A percentile compares a stretch with the other conserved stretches of the same genome.
phyloP scores from a whole-genome alignment of 495 filamentous ascomycete species.

The Penicillium bialowiezense region DNA sequence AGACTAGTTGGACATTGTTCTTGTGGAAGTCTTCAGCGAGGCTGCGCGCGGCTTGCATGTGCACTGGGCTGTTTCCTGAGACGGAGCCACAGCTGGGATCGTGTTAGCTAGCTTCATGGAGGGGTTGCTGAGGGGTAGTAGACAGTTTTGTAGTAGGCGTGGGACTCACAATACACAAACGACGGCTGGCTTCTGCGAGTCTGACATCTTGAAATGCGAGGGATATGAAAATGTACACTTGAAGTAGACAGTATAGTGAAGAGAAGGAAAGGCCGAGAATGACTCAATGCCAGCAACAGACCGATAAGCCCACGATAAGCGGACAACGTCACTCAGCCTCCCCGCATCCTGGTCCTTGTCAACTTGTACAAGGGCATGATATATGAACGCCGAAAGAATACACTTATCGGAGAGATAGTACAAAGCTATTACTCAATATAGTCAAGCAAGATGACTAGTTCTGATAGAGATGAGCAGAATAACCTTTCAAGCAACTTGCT shows the following conservation, averaged over 20 bases:
- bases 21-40: constrained; percentile 72
- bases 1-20: constrained; percentile 77
- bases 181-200: neutral
- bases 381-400: no score
- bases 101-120: constrained; percentile 9
- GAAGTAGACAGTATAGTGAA: no score
- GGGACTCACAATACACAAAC: neutral
- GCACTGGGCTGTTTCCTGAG: constrained; percentile 62
- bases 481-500: no score
- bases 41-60: constrained; percentile 73
- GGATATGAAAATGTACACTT: neutral
- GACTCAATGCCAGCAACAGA: no score
- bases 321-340: no score
- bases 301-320: neutral
- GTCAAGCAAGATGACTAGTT: no score
- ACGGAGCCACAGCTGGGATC: constrained; percentile 66
- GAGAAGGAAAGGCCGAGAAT: no score
- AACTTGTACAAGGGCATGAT: no score
- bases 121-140: neutral
- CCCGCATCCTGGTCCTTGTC: no score
- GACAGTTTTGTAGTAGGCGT: neutral
- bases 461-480: no score
- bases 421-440: no score
- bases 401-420: no score
- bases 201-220: neutral